phyloP scores from a whole-genome alignment of 2,329 filamentous ascomycete genomes.

The Cordyceps cateniannulata region DNA sequence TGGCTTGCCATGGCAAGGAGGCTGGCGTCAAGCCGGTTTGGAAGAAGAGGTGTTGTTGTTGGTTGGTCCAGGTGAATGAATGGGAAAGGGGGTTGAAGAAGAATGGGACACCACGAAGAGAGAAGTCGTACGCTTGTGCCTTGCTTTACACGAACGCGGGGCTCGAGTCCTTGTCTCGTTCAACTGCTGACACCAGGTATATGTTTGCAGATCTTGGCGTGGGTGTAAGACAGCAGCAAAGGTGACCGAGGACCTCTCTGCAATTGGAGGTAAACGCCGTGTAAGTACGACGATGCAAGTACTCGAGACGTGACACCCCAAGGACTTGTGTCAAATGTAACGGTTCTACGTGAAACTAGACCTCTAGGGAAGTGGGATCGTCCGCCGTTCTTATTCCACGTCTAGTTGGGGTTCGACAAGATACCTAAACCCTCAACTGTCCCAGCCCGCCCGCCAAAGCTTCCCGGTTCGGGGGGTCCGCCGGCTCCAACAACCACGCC shows the following conservation, averaged over 20 bases:
- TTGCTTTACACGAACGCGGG: background rate
- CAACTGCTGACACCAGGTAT: background rate
- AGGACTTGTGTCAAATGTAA: background rate
- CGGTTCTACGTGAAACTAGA: background rate
- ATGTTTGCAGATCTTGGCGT: background rate
- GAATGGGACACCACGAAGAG: background rate
- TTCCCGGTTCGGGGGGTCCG: too few species aligned
- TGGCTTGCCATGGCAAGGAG: background rate
- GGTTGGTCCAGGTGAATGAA: background rate
- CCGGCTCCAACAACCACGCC: background rate
- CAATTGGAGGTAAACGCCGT: background rate
- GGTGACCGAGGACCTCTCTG: background rate
- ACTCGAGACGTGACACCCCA: background rate
- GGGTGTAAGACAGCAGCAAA: background rate
- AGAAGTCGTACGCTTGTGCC: background rate
- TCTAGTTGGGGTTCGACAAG: background rate
- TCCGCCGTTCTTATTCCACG: background rate
- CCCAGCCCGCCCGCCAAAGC: background rate
- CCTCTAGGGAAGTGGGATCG: background rate
- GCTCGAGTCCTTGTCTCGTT: background rate
- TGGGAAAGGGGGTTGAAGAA: background rate
- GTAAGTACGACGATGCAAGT: background rate
- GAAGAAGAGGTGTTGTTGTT: too few species aligned
- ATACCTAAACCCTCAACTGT: background rate
- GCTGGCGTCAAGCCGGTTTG: background rate